Evolutionary conservation across 2,329 filamentous ascomycete genomes (phyloP), one percentile per base, ranked within the genome.

Genomic region (Colletotrichum scovillei): DNA sequence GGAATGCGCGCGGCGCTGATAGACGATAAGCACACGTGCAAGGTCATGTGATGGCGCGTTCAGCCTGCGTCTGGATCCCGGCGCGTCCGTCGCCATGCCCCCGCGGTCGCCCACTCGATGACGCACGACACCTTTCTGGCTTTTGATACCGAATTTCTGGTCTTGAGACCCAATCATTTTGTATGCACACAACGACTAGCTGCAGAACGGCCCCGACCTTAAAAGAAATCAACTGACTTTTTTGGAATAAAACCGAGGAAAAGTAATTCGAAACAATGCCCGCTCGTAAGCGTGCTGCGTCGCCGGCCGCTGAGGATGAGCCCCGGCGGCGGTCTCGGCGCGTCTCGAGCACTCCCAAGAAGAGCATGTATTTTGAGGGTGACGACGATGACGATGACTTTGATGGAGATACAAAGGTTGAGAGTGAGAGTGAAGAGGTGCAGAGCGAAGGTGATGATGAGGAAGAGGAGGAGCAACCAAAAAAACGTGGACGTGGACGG

Each of bases 291-390:
- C 81, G 84, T 12, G 79, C 80, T 1, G 71, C 79, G 7, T 80
- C 79, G 16, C 74, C 80, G 4, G 69, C 76, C 5, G 77, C 77
- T 26, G 78, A 81, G 68, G 77, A 78, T 30, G 78, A 80, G 68
- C 74, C 80, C 16, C 85, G 86, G 22, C 84, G 86, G n/a, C 83
- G 85, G 63, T 90, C 88, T 6, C 78, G 81, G 26, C 88, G 88
- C 57, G 78, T 86, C 49, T 84, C 83, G 22, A 84, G 81, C 78
- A 84, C 83, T 30, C 81, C 83, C 24, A 81, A 84, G 75, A 89
- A 84, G 81, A 90, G 88, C 80, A 81, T 80, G 22, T 90, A 90
- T 77, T 89, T 89, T 77, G 87, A 88, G 70, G 78, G 73, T 63
- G 77, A 80, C 3, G 78, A 79, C 2, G 78, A 80, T 0, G 76